These are phyloP conservation scores for Arctium lappa DNA, from an alignment of 129 eudicot genomes.

Conservation along the genomic window DNA sequence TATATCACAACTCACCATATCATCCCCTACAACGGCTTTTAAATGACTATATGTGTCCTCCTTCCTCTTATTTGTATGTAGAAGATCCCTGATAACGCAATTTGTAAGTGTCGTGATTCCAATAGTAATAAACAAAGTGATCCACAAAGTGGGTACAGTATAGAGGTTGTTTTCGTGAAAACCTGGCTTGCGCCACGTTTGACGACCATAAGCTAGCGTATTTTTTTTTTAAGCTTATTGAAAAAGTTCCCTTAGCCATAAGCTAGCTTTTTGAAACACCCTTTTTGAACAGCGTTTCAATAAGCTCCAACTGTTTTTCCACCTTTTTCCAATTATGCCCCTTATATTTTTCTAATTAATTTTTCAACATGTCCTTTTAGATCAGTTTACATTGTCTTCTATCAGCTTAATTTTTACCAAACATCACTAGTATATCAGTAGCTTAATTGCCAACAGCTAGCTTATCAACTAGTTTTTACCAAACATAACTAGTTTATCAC, in stretches of 20 bases:
- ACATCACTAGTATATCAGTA: neutral
- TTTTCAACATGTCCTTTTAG: neutral
- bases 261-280: neutral
- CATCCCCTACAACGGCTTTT: constrained; percentile 55
- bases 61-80: constrained; percentile 63
- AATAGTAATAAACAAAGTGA: neutral
- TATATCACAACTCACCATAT: constrained; percentile 66
- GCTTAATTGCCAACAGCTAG: too few species aligned
- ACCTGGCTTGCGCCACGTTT: neutral
- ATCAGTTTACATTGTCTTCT: neutral
- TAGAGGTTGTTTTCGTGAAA: neutral
- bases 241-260: neutral
- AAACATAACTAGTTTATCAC: too few species aligned
- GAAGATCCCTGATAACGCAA: constrained; percentile 57
- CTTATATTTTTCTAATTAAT: neutral
- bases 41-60: constrained; percentile 54
- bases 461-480: too few species aligned
- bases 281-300: neutral
- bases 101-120: neutral
- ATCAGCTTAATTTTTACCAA: neutral
- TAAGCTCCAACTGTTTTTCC: neutral
- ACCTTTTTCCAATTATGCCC: neutral
- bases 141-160: neutral
- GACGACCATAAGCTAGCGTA: neutral
- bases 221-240: neutral